Evolutionary conservation across 1,139 yeast species (phyloP), one percentile per base, ranked within the genome.

Genomic region (Pichia sp.): DNA sequence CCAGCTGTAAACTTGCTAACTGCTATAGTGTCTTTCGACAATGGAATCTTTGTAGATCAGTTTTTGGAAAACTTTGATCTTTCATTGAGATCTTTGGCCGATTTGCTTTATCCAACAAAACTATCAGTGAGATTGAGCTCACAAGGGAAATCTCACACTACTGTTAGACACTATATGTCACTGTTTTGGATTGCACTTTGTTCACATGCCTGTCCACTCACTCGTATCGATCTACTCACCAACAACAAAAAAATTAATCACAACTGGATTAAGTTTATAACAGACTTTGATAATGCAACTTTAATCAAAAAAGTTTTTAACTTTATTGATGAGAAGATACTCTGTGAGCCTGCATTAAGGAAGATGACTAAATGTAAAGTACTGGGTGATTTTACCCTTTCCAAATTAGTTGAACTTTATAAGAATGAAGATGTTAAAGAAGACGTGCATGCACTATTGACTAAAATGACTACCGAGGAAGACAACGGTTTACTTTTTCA

Each of bases 341-440:
- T 90, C 44, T 68, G 71, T 36, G 97, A 92, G 62, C 66, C 75
- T 1, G 74, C 80, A 16, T 86, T 84, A 64, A 80, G 82, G 60
- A 85, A 84, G 63, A 74, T 85, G 55, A 80, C 91, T 1, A 92
- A 91, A 67, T 80, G 90, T 61, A 82, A 83, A 60, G 78, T 91
- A 20, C 79, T 92, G 64, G 90, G 88, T 63, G 98, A 92, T 64
- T 81, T 87, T 75, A 81, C 86, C 34, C 68, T 91, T 61, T 76
- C 78, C 41, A 83, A 83, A 55, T 63, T 88, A 41, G 80, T 81
- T 42, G 76, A 78, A 4, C 67, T 87, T 1, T 83, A 83, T 57
- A 67, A 73, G 47, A 66, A 72, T 31, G 71, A 70, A 3, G 67
- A 58, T 44, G 59, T 58, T 57, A 67, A 58, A 58, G 64, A 61